Percentiles rank a stretch among this genome's conserved stretches.
These are phyloP conservation scores for Stagonosporopsis vannaccii DNA, from an alignment of 2,329 filamentous ascomycete genomes.

Conservation along the genomic window DNA sequence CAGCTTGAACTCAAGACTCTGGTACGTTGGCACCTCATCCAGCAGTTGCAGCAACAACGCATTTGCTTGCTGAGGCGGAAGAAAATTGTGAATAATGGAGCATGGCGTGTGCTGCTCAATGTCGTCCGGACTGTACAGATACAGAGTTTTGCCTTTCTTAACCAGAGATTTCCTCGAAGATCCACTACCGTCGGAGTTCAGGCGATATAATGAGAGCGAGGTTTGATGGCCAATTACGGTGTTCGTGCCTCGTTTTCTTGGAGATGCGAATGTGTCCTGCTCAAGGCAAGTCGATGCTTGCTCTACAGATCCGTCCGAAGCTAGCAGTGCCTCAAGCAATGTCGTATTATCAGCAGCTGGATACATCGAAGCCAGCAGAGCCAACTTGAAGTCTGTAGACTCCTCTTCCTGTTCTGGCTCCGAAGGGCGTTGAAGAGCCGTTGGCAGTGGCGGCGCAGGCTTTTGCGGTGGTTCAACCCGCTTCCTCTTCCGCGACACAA, in stretches of 20 bases:
- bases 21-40: constrained; percentile 73
- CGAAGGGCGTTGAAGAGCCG: neutral
- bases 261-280: constrained; percentile 39
- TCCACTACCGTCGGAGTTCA: constrained; percentile 15
- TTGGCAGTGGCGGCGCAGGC: neutral
- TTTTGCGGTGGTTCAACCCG: constrained; percentile 24
- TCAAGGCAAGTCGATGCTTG: constrained; percentile 66
- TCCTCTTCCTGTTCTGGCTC: constrained; percentile 63
- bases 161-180: constrained; percentile 59
- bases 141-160: constrained; percentile 81
- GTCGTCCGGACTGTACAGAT: constrained; percentile 82
- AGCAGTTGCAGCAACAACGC: constrained; percentile 78
- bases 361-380: constrained; percentile 80
- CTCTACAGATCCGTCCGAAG: constrained; percentile 78
- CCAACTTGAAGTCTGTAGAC: constrained; percentile 88
- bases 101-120: constrained; percentile 86
- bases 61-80: constrained; percentile 75
- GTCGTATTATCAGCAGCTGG: constrained; percentile 68
- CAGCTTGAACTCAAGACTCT: constrained; percentile 77
- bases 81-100: constrained; percentile 90
- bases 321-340: constrained; percentile 80
- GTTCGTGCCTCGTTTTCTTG: constrained; percentile 40
- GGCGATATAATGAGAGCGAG: constrained; percentile 45
- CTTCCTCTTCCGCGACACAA: constrained; percentile 49
- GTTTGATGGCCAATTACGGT: constrained; percentile 53